Base-by-base conservation (phyloP, 2,329 filamentous ascomycete species). In the Leptographium lundbergii region DNA sequence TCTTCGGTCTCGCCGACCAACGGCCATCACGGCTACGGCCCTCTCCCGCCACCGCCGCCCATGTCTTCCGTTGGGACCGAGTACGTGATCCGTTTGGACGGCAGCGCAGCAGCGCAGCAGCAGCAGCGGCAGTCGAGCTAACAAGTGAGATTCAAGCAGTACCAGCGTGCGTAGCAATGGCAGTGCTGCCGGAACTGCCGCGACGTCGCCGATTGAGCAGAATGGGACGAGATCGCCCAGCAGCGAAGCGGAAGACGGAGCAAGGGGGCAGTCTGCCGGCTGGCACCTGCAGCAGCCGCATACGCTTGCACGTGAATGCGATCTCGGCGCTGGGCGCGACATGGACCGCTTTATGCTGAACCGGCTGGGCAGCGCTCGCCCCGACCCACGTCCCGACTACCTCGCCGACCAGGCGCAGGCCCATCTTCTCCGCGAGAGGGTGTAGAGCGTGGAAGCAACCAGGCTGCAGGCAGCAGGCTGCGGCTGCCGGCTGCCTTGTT, bases 301-400 rank as follows among this genome's bases (percentile, higher is more conserved):
- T 74, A 65, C 78, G 29, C 13, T 57, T 77, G 60, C 69, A 79
- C 61, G 75, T 80, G 66, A 78, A 76, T 61, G 59, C 51, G 58
- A 65, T 53, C 59, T 63, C 10, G 62, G 60, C n/a, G 52, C 65
- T 14, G 65, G 63, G 19, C 76, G 72, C 63, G 79, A 81, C 59
- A 81, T 82, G 60, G 80, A 82, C 64, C 73, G 74, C 63, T 75
- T 70, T 61, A 82, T 82, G 80, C 71, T 82, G 59, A 74, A 75
- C 47, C 74, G 77, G 45, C 67, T 82, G 57, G 61, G 56, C 45
- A 48, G 4, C 13, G 13, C 60, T 2, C 58, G 55, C 1, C 22
- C 45, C 9, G 60, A 59, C 14, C 11, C 56, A 13, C 55, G 54
- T 34, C 17, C 36, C 22, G 58, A 47, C 25, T 60, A 54, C 4